phyloP scores from a whole-genome alignment of 305 asterid genomes.

The Fraxinus greggii region DNA sequence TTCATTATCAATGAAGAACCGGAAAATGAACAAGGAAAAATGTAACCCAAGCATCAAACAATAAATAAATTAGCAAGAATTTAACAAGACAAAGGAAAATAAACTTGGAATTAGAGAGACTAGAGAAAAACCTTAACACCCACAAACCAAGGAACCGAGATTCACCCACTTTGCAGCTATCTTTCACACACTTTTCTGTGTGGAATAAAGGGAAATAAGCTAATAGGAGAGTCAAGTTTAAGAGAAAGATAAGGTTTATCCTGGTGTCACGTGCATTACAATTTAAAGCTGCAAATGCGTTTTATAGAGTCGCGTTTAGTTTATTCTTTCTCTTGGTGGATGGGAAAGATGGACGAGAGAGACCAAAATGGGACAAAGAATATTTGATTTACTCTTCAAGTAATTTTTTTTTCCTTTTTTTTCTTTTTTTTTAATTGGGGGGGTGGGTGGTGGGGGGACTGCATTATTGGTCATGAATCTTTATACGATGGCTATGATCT shows the following conservation, averaged over 20 bases:
- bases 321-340: background rate
- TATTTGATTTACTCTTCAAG: background rate
- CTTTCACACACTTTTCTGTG: background rate
- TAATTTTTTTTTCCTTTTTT: too few species aligned
- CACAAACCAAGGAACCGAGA: background rate
- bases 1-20: background rate
- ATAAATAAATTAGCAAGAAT: background rate
- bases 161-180: background rate
- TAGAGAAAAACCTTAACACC: background rate
- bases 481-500: background rate
- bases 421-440: too few species aligned
- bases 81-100: background rate
- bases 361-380: background rate
- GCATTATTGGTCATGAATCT: background rate
- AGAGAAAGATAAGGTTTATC: conserved; percentile 7
- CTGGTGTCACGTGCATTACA: background rate
- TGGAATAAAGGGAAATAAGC: background rate
- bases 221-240: background rate
- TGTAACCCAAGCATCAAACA: background rate
- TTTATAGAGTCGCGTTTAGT: background rate
- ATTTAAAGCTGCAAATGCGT: background rate
- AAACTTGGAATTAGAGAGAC: background rate
- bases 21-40: background rate
- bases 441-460: too few species aligned
- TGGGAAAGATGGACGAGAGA: background rate